phyloP scores from a whole-genome alignment of 2,329 filamentous ascomycete species.

The Pyricularia pennisetigena region DNA sequence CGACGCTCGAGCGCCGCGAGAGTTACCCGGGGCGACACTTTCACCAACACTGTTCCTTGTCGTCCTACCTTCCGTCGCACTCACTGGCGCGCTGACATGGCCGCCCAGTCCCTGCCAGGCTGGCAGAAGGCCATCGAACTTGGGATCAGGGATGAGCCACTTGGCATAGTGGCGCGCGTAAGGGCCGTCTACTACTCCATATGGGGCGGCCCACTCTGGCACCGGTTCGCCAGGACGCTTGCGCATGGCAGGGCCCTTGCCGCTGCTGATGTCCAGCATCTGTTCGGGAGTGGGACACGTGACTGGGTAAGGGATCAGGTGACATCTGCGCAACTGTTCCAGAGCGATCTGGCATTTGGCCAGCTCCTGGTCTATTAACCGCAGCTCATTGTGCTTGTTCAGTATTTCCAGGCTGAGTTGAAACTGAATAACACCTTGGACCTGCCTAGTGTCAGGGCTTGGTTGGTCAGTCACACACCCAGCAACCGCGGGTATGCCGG shows the following conservation, averaged over 20 bases:
- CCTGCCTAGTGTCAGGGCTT: constrained; percentile 33
- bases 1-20: constrained; percentile 36
- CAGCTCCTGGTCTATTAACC: constrained; percentile 89
- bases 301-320: constrained; percentile 82
- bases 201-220: constrained; percentile 74
- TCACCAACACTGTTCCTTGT: constrained; percentile 65
- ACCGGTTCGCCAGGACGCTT: constrained; percentile 51
- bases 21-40: constrained; percentile 30
- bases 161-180: constrained; percentile 91
- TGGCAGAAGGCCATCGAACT: constrained; percentile 63
- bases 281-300: constrained; percentile 55
- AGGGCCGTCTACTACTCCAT: constrained; percentile 83
- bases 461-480: background rate
- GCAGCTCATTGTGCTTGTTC: constrained; percentile 87
- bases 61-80: constrained; percentile 59
- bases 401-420: constrained; percentile 89
- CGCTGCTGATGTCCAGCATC: constrained; percentile 62
- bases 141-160: constrained; percentile 85
- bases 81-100: constrained; percentile 30
- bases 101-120: constrained; percentile 31
- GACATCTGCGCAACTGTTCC: constrained; percentile 87
- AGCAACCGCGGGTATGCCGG: background rate
- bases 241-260: constrained; percentile 62
- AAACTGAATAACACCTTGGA: constrained; percentile 67
- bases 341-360: constrained; percentile 90